Evolutionary conservation across 176 grass and related monocot genomes (phyloP), one percentile per base, ranked within the genome.

Genomic region (Poa pratensis): DNA sequence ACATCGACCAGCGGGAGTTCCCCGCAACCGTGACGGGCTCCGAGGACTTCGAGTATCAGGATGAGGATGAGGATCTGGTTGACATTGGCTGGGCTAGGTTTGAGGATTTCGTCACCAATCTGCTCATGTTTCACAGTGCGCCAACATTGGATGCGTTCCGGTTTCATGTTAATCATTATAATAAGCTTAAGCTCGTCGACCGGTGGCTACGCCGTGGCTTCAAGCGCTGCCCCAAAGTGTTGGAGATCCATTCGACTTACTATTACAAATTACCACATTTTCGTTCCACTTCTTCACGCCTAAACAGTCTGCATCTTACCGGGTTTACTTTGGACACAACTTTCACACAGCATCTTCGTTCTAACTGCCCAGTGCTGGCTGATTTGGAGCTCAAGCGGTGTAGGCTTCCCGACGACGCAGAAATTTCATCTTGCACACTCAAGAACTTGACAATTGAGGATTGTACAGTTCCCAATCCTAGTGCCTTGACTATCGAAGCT

Each of bases 321-420:
- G 10, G 69, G 1, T 8, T 72, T 48, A 26, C 69, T 72, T 26
- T 72, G n/a, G 69, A 48, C 20, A 24, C 0, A 26, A 48, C 39
- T 23, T 46, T 72, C 42, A 23, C 40, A 7, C 40, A 42, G 40
- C 69, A 48, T 12, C 40, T 72, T 46, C 52, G 11, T 48, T 86
- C 75, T 50, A 3, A 5, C 26, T 79, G 76, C 20, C 76, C 84
- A 16, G 76, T 49, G 26, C 52, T 86, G 39, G 40, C 60, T 18
- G 75, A 86, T 72, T 18, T 86, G 84, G 11, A 50, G 64, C 65
- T 86, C 12, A 43, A 49, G 24, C 3, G 2, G 1, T 86, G 84
- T 13, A 9, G 3, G 9, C 19, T 79, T 46, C 0, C 28, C 17
- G 10, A 30, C 6, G 26, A 63, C 49, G 14, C 53, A 58, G 76